Base-by-base conservation (phyloP, 2,329 filamentous ascomycete genomes). In the Chalaropsis thielavioides region DNA sequence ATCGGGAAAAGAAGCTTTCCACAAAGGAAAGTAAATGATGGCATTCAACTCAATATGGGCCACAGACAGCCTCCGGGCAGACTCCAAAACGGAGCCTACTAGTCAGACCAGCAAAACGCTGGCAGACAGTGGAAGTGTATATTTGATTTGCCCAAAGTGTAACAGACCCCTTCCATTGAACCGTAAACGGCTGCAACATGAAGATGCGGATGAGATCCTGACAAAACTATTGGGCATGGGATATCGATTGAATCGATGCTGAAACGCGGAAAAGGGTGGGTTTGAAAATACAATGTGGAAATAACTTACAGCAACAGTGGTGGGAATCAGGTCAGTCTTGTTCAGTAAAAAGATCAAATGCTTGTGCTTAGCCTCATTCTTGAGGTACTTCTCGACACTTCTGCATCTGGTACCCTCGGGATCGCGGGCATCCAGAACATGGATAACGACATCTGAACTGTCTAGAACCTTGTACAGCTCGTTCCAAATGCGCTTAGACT, bases 31-130 rank as follows among this genome's bases (percentile, higher is more conserved):
- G n/a, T n/a, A n/a, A 83, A 38, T 83, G 84, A 83, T 83, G 85
- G 84, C 80, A 80, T 88, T 97, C 94, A 96, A 97, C 94, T 97
- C 92, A 90, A 88, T 82, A 90, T 86, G 86, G 88, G 87, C 87
- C 90, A 94, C 81, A 77, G 82, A 77, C 78, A 65, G 59, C 82
- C 87, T 86, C 85, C 80, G 81, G 88, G 90, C 81, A 79, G 78
- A 82, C 72, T 81, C 89, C 94, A 97, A 90, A 85, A 97, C 92
- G 91, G 89, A 81, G 82, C 80, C 81, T 80, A 79, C 87, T 88
- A 86, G 83, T 81, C 83, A 59, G 40, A 80, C 71, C 71, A 73
- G 72, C 72, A 72, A 64, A 70, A 74, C 69, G 72, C 70, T 70
- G 70, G 66, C 68, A 69, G 71, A 66, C 73, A 72, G 69, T 73